Conservation (phyloP, 1,284 basidiomycete genomes). For the Cutaneotrichosporon cutaneum region DNA sequence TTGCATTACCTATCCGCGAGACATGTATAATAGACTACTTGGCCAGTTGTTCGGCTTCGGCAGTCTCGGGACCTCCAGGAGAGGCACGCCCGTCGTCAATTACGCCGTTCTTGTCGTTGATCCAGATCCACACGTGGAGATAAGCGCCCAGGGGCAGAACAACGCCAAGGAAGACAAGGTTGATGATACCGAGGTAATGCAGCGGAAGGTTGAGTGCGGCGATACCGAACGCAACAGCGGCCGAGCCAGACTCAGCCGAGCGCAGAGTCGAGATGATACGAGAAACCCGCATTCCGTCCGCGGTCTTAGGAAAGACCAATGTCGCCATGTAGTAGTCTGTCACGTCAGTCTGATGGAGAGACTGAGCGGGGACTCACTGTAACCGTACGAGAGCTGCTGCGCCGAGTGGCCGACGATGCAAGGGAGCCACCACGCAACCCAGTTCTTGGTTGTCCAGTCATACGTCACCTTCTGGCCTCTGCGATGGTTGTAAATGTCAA, state of each 20-base stretch:
- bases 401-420: constrained; percentile 32
- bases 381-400: constrained; percentile 21
- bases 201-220: constrained; percentile 16
- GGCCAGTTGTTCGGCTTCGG: no score
- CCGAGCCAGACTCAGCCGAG: constrained; percentile 26
- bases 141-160: constrained; percentile 23
- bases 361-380: no score
- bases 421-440: constrained; percentile 37
- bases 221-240: constrained; percentile 30
- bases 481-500: constrained; percentile 18
- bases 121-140: constrained; percentile 24
- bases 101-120: constrained; percentile 22
- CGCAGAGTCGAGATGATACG: constrained; percentile 30
- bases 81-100: background rate
- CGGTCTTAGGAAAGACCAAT: constrained; percentile 24
- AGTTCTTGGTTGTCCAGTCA: constrained; percentile 41
- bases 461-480: constrained; percentile 12
- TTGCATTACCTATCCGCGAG: no score
- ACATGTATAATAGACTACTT: no score
- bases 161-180: constrained; percentile 23
- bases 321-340: constrained; percentile 12
- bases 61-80: no score
- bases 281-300: constrained; percentile 19
- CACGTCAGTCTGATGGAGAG: no score
- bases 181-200: constrained; percentile 24